Evolutionary conservation across 805 yeast genomes (phyloP).

Genomic region (Metschnikowia matae): DNA sequence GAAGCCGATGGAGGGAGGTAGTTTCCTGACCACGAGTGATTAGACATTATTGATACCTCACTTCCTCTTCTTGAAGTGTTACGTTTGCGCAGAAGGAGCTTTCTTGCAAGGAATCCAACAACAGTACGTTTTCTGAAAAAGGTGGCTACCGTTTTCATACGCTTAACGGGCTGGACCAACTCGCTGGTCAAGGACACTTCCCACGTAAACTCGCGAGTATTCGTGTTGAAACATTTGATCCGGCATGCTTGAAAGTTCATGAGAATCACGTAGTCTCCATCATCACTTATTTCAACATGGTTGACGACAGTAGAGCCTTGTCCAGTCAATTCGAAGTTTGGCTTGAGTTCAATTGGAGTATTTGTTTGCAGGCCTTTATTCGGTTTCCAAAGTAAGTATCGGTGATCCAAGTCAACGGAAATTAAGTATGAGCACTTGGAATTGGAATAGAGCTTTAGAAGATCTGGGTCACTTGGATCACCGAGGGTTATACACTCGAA

Average conservation of each 20-base stretch:
- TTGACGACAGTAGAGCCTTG: slow-evolving; percentile 29
- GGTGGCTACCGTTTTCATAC: slow-evolving; percentile 45
- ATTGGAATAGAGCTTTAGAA: slow-evolving; percentile 57
- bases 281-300: slow-evolving; percentile 51
- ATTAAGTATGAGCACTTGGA: slow-evolving; percentile 59
- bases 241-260: slow-evolving; percentile 47
- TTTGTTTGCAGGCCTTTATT: background rate
- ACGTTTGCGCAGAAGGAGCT: slow-evolving; percentile 23
- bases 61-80: slow-evolving; percentile 31
- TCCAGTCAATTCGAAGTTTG: slow-evolving; percentile 24
- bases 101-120: slow-evolving; percentile 41
- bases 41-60: slow-evolving; percentile 23
- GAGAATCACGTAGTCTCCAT: slow-evolving; percentile 56
- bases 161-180: slow-evolving; percentile 18
- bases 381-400: slow-evolving; percentile 72
- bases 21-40: slow-evolving; percentile 28
- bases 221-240: slow-evolving; percentile 59
- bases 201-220: slow-evolving; percentile 56
- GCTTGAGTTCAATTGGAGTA: background rate
- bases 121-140: slow-evolving; percentile 57
- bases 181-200: slow-evolving; percentile 40
- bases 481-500: slow-evolving; percentile 32
- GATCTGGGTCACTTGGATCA: slow-evolving; percentile 57
- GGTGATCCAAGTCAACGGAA: slow-evolving; percentile 70
- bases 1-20: slow-evolving; percentile 26